Conservation (phyloP, 192 early-diverging fungal genomes). For the Chytriomyces confervae region DNA sequence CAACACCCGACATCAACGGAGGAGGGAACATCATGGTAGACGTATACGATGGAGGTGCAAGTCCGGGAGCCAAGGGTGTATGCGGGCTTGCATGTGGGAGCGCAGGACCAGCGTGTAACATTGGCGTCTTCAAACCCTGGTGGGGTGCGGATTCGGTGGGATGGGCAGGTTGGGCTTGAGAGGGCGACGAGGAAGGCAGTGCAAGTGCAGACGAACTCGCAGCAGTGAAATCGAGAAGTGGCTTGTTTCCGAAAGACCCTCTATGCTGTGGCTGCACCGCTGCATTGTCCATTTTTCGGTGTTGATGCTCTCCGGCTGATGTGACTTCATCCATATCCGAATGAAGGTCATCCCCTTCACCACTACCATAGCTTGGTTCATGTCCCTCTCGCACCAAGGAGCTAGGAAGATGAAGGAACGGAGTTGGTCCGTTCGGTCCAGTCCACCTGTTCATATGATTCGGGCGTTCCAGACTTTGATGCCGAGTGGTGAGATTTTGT, state of each 20-base stretch:
- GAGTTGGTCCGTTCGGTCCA: too few relatives aligned
- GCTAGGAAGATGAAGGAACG: not conserved
- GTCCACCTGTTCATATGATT: too few relatives aligned
- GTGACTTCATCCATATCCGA: not conserved
- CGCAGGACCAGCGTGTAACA: not conserved
- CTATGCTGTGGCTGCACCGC: not conserved
- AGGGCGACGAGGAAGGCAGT: not conserved
- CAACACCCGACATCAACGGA: not conserved
- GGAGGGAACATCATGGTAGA: not conserved
- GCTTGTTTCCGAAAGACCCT: not conserved
- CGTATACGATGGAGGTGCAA: not conserved
- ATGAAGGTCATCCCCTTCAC: not conserved
- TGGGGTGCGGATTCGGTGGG: not conserved
- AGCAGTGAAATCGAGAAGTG: not conserved
- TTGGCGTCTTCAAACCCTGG: not conserved
- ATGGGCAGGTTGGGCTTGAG: not conserved
- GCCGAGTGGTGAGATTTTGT: too few relatives aligned
- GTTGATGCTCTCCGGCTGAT: not conserved
- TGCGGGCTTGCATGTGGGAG: not conserved
- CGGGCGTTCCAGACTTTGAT: too few relatives aligned
- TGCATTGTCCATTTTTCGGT: not conserved
- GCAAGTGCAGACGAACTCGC: not conserved
- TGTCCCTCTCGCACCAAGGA: not conserved
- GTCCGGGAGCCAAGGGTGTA: not conserved
- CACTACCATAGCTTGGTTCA: not conserved